Base-by-base conservation (phyloP, 352 stramenopile species). In the Achlya hypogyna region DNA sequence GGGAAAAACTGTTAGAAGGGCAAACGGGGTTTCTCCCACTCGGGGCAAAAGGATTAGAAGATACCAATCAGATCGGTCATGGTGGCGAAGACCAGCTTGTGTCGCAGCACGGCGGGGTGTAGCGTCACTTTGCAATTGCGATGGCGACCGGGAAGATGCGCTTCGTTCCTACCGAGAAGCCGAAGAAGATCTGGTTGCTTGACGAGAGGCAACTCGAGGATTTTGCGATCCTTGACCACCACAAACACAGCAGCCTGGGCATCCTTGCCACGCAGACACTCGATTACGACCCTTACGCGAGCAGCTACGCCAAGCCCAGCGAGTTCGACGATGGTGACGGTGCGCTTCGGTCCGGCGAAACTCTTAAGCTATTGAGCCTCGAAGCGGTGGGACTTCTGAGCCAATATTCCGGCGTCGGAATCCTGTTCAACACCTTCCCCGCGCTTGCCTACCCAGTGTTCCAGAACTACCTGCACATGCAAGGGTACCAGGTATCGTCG, bases 371-470 rank as follows among this genome's bases (percentile, higher is more conserved):
- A n/a, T 53, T 69, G n/a, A 69, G 70, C 1, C 45, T 53, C 0
- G 68, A 74, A 58, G 81, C 78, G 40, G 63, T 75, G 18, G 81
- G 76, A 0, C 62, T 92, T 8, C 69, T 91, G 34, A 58, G 86
- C 60, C 86, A 89, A 47, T 90, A 89, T 60, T 84, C 84, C 28
- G 74, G 78, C 8, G 82, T 86, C 29, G 84, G 82, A 8, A 71
- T 89, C 28, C 81, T 91, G 70, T 85, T 89, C 59, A 79, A 82
- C 29, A 72, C 80, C 18, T 74, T 88, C 29, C 79, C 82, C 4
- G 79, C 82, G 14, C 69, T 93, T 5, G 78, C 87, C 1, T 89
- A 89, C 53, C 84, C 84, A 35, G 69, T 93, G 28, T 86, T 90
- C 71, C 88, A 88, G 63, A 76, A 85, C 63, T 84, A 85, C 29